Base-by-base conservation (phyloP, 805 yeast species). In the Candida takata region DNA sequence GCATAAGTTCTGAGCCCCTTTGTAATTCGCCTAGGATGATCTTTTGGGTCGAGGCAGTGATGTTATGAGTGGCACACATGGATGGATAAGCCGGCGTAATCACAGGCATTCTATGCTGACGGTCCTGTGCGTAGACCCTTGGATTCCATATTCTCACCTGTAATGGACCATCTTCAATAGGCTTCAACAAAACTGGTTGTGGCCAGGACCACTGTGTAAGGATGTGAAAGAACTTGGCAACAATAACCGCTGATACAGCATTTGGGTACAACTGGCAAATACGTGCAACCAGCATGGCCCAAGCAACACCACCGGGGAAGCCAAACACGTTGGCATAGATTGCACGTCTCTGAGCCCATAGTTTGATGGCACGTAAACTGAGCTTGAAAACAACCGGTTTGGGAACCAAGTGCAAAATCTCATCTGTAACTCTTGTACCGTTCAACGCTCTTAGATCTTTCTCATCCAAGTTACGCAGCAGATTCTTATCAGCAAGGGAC, bases 221-320 rank as follows among this genome's bases (percentile, higher is more conserved):
- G 43, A 92, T 86, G 45, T 77, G 74, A 62, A 92, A 92, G 56
- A 92, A 92, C 54, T 87, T 84, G 40, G 81, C 77, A n/a, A 92
- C 79, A 35, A 92, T 82, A 3, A 84, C 86, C 0, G 97, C 85
- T 42, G 96, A 80, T 10, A 87, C 94, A 0, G 97, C 95, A 60
- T 90, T 90, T 8, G 98, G 98, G 56, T 90, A 92, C 34, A 92
- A 63, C 58, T 92, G 98, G 60, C 98, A 92, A 20, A 92, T 86
- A 50, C 98, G 71, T 2, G 97, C 98, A n/a, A 88, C 97, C 27
- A 92, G 60, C 97, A 92, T 92, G 1, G 98, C 98, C 98, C 98
- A 92, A 1, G 98, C 98, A 33, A 92, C 98, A 60, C 98, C 98
- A 52, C 98, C 98, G 1, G 97, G 98, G 61, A 90, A 92, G 0